Base-by-base conservation (phyloP, 345 rosid species). In the Hypericum androsaemum region DNA sequence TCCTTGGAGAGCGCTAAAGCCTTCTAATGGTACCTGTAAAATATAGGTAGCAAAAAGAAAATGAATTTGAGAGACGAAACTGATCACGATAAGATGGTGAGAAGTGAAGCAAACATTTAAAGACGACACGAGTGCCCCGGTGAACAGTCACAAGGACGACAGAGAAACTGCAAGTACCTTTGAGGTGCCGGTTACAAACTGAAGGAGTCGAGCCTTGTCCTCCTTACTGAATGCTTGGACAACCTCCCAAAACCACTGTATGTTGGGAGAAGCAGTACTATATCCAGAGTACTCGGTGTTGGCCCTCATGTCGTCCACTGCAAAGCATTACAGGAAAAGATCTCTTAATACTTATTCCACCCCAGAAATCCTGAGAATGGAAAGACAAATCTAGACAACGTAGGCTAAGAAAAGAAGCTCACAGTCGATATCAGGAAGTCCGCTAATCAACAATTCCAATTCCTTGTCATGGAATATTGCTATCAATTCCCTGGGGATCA, bases 191-290 rank as follows among this genome's bases (percentile, higher is more conserved):
- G 95, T 90, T 43, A 90, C 96, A 66, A 90, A 90, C 77, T 90
- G 98, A 59, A 87, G 77, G 59, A 90, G 86, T 36, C 95, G 88
- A 48, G 95, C 98, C 69, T 82, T 84, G 64, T 87, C 98, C 68
- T 90, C 98, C 79, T 90, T 84, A 79, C 94, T 90, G 68, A 90
- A 81, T 59, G 82, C 92, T 58, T 87, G 95, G 69, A 72, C 98
- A 54, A 81, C 96, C 74, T 90, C 98, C 98, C 96, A 90, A 74
- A 90, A 90, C 98, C 98, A 90, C 62, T 84, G 98, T 59, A 87
- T 83, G 55, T 80, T 77, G n/a, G 86, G 86, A 49, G 96, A 87
- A 57, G 84, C 96, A 54, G 84, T 77, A 67, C 92, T 90, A 59
- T 87, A 87, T 12, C 96, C 98, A 8, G 96, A 84, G 59, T 90